Evolutionary conservation across 305 asterid genomes (phyloP), one percentile per base, ranked within the genome.

Genomic region (Plantago coronopus): DNA sequence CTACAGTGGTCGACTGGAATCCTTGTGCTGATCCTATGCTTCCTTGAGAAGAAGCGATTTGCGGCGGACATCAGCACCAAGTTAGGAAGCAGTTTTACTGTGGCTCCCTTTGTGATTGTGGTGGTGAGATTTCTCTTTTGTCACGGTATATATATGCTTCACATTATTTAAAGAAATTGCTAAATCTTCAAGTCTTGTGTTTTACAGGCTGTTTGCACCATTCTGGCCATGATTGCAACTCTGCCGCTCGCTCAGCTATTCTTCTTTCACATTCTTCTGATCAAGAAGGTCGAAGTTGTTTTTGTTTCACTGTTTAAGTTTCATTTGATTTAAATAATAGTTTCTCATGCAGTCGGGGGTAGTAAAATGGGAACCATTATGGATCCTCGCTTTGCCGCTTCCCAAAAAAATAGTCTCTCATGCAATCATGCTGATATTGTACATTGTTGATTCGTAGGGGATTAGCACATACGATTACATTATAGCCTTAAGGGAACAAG

Each of bases 1-100:
- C 83, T 94, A 78, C 99, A 94, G 73, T 94, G 99, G 99, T 73
- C 93, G 37, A 89, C 90, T 34, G 99, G 97, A 54, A 87, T 94
- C 65, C 85, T 87, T 59, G 96, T 94, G 3, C 76, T 94, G 58
- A 73, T 94, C 70, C 80, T 79, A 61, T 94, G 99, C 77, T 94
- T 89, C 66, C 78, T 94, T 9, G 95, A 87, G 83, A 83, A 63
- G 77, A 87, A 83, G 80, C 74, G 69, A 69, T 87, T 83, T 69
- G 77, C 88, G 40, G 49, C 62, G 4, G 91, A 87, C 66, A 84
- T 94, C 62, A 71, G 95, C 76, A 60, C 96, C 76, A 87, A 94
- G 78, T 66, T 94, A 48, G 97, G 99, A 68, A 89, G 96, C 95
- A 89, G 99, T 75, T 94, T 89, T 78, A 82, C 99, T 0, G 63